These are phyloP conservation scores for Camelina sativa DNA, from an alignment of 345 rosid species.

Conservation along the genomic window DNA sequence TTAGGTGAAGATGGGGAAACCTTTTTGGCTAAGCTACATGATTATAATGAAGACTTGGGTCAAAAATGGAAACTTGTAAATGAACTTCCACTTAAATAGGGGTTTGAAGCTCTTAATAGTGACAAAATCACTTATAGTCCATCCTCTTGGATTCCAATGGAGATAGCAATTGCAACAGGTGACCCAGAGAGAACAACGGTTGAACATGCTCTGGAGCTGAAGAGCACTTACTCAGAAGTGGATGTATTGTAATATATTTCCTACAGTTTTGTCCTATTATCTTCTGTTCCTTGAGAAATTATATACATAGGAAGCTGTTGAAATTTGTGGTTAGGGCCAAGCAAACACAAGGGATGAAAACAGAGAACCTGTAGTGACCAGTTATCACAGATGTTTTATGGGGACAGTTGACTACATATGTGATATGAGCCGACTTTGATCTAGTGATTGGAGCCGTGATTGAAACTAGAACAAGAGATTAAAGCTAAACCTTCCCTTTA, in stretches of 20 bases:
- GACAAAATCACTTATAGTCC: slow-evolving; percentile 60
- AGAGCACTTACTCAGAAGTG: slow-evolving; percentile 81
- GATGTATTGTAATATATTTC: slow-evolving; percentile 55
- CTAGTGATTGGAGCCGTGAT: too few relatives aligned
- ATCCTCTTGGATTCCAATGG: slow-evolving; percentile 80
- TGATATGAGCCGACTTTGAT: too few relatives aligned
- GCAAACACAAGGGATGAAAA: slow-evolving; percentile 71
- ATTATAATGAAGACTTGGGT: slow-evolving; percentile 38
- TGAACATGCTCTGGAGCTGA: slow-evolving; percentile 78
- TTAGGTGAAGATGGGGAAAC: slow-evolving; percentile 54
- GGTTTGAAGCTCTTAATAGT: slow-evolving; percentile 42
- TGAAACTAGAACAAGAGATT: too few relatives aligned
- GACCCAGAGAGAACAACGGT: slow-evolving; percentile 53
- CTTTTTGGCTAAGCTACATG: slow-evolving; percentile 59
- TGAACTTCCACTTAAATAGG: slow-evolving; percentile 47
- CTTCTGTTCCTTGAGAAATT: background rate
- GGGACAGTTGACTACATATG: slow-evolving; percentile 97
- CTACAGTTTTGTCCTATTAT: background rate
- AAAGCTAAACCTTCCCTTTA: too few relatives aligned
- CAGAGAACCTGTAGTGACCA: slow-evolving; percentile 87
- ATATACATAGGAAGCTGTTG: background rate
- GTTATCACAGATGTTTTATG: slow-evolving; percentile 85
- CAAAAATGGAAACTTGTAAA: slow-evolving; percentile 34
- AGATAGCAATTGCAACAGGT: slow-evolving; percentile 86
- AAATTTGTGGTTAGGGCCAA: slow-evolving; percentile 54